Evolutionary conservation across 495 filamentous ascomycete genomes (phyloP), one percentile per base, ranked within the genome.

Genomic region (Neurospora sp.): DNA sequence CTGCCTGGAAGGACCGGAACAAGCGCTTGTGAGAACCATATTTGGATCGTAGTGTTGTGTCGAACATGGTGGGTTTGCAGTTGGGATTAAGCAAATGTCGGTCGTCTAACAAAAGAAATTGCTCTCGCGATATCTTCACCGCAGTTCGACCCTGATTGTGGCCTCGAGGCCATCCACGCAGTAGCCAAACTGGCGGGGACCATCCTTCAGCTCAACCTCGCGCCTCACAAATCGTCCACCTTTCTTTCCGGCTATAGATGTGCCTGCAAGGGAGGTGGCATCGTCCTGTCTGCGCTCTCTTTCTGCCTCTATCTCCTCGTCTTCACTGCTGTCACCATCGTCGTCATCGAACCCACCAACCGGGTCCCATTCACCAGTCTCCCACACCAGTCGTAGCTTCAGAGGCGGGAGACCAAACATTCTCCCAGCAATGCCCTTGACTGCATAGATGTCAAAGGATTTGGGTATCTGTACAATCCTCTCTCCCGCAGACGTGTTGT

Each of bases 301-400:
- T 66, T 72, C 71, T 16, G 76, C 77, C 66, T 79, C 80, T 16
- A 80, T 74, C 4, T 83, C 80, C 42, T 87, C 87, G 72, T 89
- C 89, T 39, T 90, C 89, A 75, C 84, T 85, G 72, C 87, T 88
- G 27, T 78, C 82, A 75, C 86, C 89, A 42, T 85, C 89, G 70
- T 85, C 87, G 23, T 88, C 89, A 74, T 90, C 89, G 76, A 88
- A 89, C 70, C 87, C 87, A 20, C 84, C 88, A 40, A 92, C 88
- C 2, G 93, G 92, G 83, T 96, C 93, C 88, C 90, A 91, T 79
- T 96, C 92, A 71, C 93, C 90, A 20, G 93, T 95, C 82, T 96
- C 92, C 90, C 90, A 93, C 14, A 94, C 82, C 72, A 99, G 77
- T 73, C 86, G 84, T 69, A 95, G 81, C 44, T 83, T 80, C 76